phyloP scores from a whole-genome alignment of 1,139 yeast species.

The Taphrina communis region DNA sequence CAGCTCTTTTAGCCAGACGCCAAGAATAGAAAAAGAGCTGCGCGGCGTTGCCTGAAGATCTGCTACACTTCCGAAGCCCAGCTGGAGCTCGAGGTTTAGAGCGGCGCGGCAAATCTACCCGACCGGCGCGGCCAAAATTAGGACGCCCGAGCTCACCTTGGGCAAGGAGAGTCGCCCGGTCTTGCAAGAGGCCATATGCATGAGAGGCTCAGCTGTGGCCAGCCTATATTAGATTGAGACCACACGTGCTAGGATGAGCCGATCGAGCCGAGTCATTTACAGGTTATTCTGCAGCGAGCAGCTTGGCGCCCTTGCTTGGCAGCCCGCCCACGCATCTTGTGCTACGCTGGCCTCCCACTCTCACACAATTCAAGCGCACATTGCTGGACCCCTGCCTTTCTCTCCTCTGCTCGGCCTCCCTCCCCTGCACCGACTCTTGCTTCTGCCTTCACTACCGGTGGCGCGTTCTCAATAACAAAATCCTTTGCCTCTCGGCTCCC shows the following conservation, averaged over 20 bases:
- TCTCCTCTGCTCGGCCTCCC: background rate
- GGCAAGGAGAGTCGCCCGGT: too few relatives aligned
- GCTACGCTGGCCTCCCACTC: background rate
- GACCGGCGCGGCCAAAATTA: background rate
- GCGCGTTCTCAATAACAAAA: background rate
- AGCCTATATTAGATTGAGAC: background rate
- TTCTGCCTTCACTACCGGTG: background rate
- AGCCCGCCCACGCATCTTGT: background rate
- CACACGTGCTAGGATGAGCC: background rate
- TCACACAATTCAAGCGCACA: background rate
- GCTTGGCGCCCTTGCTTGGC: conserved; percentile 1
- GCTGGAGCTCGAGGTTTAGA: background rate
- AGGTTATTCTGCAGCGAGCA: background rate
- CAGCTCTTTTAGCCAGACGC: background rate
- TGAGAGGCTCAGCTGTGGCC: background rate
- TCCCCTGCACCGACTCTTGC: background rate
- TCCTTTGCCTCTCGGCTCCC: conserved; percentile 1
- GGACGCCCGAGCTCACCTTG: background rate
- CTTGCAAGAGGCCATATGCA: too few relatives aligned
- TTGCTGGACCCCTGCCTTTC: conserved; percentile 2
- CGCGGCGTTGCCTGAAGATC: background rate
- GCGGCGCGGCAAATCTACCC: conserved; percentile 2
- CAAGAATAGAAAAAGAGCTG: background rate
- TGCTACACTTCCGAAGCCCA: too few relatives aligned
- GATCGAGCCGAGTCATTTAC: background rate